phyloP scores from a whole-genome alignment of 768 basidiomycete species.

The Leccinum uliginosum region DNA sequence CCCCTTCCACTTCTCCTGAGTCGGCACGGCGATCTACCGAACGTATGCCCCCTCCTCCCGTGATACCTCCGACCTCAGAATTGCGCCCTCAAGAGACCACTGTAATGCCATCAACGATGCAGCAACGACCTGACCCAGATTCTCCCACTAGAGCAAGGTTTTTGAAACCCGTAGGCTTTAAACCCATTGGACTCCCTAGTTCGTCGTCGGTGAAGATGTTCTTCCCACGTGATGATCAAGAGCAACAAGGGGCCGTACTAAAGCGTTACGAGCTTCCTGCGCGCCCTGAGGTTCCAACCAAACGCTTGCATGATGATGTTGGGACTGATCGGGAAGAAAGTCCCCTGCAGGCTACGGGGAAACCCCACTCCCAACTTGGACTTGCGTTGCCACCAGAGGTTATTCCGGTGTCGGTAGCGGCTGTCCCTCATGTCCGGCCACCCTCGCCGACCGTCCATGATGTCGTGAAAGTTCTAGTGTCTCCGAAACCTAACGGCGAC shows the following conservation, averaged over 20 bases:
- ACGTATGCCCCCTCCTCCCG: constrained; percentile 32
- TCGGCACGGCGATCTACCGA: constrained; percentile 23
- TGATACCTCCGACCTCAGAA: constrained; percentile 20
- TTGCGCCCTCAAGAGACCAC: constrained; percentile 11
- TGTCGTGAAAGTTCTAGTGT: constrained; percentile 15
- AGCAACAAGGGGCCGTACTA: constrained; percentile 32
- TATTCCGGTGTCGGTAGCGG: constrained; percentile 5
- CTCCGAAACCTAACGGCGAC: constrained; percentile 25
- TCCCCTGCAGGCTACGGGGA: constrained; percentile 3
- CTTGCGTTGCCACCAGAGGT: constrained; percentile 9
- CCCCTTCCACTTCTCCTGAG: constrained; percentile 18
- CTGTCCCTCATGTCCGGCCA: constrained; percentile 10
- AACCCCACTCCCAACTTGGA: neutral
- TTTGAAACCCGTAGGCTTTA: constrained; percentile 53
- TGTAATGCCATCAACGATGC: constrained; percentile 5
- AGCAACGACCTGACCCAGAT: constrained; percentile 16
- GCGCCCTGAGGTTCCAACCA: constrained; percentile 25
- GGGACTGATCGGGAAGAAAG: constrained; percentile 19
- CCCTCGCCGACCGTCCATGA: constrained; percentile 19
- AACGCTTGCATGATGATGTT: constrained; percentile 25
- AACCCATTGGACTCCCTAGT: constrained; percentile 53
- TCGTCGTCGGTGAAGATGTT: constrained; percentile 62
- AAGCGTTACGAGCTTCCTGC: constrained; percentile 13
- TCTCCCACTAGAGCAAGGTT: constrained; percentile 18
- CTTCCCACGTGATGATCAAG: constrained; percentile 79